Evolutionary conservation across 192 early-diverging fungal genomes (phyloP), one percentile per base, ranked within the genome.

Genomic region (Spinellus fusiger): DNA sequence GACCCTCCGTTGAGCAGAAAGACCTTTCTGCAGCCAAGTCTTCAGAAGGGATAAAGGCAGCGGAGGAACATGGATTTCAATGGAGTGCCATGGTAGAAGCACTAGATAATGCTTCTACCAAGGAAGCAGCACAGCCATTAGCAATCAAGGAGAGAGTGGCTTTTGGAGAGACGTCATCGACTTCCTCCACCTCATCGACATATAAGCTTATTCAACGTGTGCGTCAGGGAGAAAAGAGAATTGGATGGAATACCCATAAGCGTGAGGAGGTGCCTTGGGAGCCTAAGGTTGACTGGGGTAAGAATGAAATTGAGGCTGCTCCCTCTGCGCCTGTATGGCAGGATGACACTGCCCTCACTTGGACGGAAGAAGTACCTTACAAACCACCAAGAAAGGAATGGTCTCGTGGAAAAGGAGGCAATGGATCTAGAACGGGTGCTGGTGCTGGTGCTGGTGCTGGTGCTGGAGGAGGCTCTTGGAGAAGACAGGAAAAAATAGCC

Each of bases 201-300:
- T 51, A 66, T 22, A 53, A 53, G 28, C 28, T 54, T 27, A 31
- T 60, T 12, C 27, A 18, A 15, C 27, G 47, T 22, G 54, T 28
- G 0, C 29, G 50, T 33, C 38, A 54, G 18, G 49, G 49, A 7
- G 25, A 59, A 48, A 54, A 58, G 28, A 51, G 31, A 6, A 29
- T 66, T 16, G 64, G 64, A 12, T 66, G 64, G 64, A 66, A 66
- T 51, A 59, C 64, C 9, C 64, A 66, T 44, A 59, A 54, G 34
- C 49, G 53, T 28, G 56, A 59, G 23, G 56, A 66, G 22, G 56
- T 50, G 35, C 56, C 64, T 48, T 66, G 64, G 64, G 40, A 53
- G 18, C 64, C 64, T 9, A 57, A 49, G 16, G 58, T 23, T 26
- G 64, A 66, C 32, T 66, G 64, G 64, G 56, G 59, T 3, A 59